A percentile compares a stretch with the other conserved stretches of the same genome.
phyloP scores from a whole-genome alignment of 352 stramenopile species.

The Blastocystis sp. region DNA sequence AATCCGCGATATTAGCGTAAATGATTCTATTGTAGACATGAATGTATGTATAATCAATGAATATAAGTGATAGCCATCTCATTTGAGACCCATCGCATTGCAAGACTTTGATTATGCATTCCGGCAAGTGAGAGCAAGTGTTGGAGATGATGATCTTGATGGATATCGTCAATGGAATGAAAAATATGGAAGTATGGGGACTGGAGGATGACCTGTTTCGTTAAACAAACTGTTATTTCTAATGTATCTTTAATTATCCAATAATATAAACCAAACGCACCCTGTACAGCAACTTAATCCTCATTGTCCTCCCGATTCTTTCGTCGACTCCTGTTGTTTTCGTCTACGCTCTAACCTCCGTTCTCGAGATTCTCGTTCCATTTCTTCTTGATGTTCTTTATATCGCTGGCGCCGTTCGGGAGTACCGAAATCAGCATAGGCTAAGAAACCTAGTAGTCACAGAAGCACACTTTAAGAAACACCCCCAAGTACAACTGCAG shows the following conservation, averaged over 20 bases:
- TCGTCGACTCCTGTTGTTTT: neutral
- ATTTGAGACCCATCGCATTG: slow-evolving; percentile 87
- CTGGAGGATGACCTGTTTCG: slow-evolving; percentile 38
- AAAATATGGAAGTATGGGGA: slow-evolving; percentile 82
- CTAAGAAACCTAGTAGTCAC: neutral
- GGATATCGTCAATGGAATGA: slow-evolving; percentile 88
- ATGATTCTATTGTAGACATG: slow-evolving; percentile 82
- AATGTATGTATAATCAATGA: slow-evolving; percentile 70
- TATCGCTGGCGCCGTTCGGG: slow-evolving; percentile 3
- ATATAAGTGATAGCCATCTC: slow-evolving; percentile 51
- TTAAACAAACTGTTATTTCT: neutral
- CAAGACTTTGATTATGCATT: slow-evolving; percentile 91
- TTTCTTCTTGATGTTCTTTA: neutral
- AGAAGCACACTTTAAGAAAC: neutral
- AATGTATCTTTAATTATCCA: neutral
- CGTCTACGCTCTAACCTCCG: neutral
- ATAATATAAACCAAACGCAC: too few species aligned
- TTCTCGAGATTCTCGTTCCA: slow-evolving; percentile 15
- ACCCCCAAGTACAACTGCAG: slow-evolving; percentile 34
- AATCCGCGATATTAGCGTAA: slow-evolving; percentile 78
- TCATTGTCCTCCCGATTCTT: neutral
- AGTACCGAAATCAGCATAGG: slow-evolving; percentile 9
- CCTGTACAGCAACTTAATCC: too few species aligned
- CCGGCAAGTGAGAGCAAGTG: slow-evolving; percentile 86
- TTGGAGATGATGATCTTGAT: slow-evolving; percentile 86